Conservation (phyloP, 176 grass and related monocot species). For the Musa troglodytarum region DNA sequence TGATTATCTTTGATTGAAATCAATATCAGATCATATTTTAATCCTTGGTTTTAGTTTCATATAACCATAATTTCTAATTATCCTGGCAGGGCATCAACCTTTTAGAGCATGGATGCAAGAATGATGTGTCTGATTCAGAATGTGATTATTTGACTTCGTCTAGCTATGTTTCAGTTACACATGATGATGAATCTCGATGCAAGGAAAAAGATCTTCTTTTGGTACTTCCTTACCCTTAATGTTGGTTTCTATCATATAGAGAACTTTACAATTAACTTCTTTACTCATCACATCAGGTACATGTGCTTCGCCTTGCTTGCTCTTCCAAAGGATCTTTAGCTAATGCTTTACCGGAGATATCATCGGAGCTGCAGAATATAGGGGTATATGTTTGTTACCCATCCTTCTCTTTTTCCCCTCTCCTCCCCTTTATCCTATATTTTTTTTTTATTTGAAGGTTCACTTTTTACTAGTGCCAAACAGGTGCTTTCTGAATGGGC, state of each 20-base stretch:
- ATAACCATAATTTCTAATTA: slow-evolving; percentile 17
- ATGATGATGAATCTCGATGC: slow-evolving; percentile 46
- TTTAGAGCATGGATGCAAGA: slow-evolving; percentile 23
- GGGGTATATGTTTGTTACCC: slow-evolving; percentile 40
- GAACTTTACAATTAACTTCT: slow-evolving; percentile 21
- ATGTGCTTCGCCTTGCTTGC: slow-evolving; percentile 74
- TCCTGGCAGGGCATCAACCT: slow-evolving; percentile 29
- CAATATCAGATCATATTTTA: too few species aligned
- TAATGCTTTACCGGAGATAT: slow-evolving; percentile 62
- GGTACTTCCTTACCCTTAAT: slow-evolving; percentile 27
- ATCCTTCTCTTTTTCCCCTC: neutral
- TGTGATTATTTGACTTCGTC: slow-evolving; percentile 28
- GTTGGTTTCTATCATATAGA: neutral
- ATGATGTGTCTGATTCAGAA: slow-evolving; percentile 37
- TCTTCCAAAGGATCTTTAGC: slow-evolving; percentile 64
- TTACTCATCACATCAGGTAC: slow-evolving; percentile 46
- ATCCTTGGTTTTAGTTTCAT: neutral
- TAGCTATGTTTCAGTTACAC: slow-evolving; percentile 46
- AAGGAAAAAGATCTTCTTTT: slow-evolving; percentile 81
- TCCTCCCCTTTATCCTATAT: slow-evolving; percentile 5
- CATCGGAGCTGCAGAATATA: slow-evolving; percentile 69
- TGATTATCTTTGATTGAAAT: too few species aligned
- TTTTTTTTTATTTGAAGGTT: slow-evolving; percentile 11
- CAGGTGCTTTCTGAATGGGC: slow-evolving; percentile 93
- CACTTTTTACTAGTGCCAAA: slow-evolving; percentile 20